Percentiles rank a stretch among this genome's conserved stretches.
Conservation (phyloP, 2,329 filamentous ascomycete genomes). For the Alternaria sp. region DNA sequence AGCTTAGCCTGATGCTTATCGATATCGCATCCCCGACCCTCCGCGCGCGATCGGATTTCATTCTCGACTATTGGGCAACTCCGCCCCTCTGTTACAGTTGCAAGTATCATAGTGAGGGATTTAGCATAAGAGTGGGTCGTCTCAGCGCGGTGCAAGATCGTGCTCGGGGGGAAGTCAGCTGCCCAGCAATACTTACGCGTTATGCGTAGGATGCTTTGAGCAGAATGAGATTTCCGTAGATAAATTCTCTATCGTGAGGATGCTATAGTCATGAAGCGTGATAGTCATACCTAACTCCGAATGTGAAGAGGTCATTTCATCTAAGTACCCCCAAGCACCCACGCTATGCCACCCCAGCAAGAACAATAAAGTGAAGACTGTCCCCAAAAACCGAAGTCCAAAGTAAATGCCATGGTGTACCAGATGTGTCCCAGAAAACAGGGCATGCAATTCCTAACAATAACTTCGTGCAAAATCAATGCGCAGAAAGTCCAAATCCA, state of each 20-base stretch:
- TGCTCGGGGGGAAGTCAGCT: not conserved
- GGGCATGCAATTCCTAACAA: not conserved
- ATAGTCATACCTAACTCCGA: slow-evolving; percentile 2
- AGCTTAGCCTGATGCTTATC: slow-evolving; percentile 26
- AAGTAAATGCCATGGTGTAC: slow-evolving; percentile 1
- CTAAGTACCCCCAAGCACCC: slow-evolving; percentile 22
- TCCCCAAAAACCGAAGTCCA: not conserved
- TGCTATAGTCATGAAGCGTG: not conserved
- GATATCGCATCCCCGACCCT: slow-evolving; percentile 1
- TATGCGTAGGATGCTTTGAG: not conserved
- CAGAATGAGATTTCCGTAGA: not conserved
- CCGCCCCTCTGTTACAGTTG: not conserved
- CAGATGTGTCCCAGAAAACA: not conserved
- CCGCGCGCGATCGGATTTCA: not conserved
- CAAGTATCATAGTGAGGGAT: not conserved
- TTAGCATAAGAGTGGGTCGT: not conserved
- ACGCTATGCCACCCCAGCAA: slow-evolving; percentile 30
- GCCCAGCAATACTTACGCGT: not conserved
- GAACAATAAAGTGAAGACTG: slow-evolving; percentile 12
- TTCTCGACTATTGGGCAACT: not conserved
- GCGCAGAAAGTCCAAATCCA: not conserved
- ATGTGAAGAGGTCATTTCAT: slow-evolving; percentile 1
- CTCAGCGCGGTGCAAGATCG: not conserved
- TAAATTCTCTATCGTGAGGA: not conserved
- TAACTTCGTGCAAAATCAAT: not conserved